Percentiles rank a stretch among this genome's conserved stretches.
phyloP scores from a whole-genome alignment of 192 early-diverging fungal genomes.

The Entomortierella parvispora region DNA sequence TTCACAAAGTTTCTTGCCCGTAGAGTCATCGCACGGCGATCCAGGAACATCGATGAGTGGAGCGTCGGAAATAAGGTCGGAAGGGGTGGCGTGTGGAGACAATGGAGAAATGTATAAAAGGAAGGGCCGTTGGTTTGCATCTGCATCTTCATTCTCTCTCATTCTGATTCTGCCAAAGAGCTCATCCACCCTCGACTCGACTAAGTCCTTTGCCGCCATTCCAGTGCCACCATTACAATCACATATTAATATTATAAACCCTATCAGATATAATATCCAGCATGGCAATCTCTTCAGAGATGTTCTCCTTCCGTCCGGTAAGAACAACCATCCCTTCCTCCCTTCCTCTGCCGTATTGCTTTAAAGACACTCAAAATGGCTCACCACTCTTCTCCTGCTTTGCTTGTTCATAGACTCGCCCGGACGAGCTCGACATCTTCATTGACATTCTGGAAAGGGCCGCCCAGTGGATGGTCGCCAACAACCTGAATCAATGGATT shows the following conservation, averaged over 20 bases:
- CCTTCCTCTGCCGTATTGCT: too few relatives aligned
- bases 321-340: background rate
- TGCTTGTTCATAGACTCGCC: constrained; percentile 8
- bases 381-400: background rate
- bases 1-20: too few relatives aligned
- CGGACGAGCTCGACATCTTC: constrained; percentile 41
- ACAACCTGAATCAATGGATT: constrained; percentile 48
- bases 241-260: too few relatives aligned
- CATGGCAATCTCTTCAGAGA: constrained; percentile 32
- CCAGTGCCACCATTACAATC: too few relatives aligned
- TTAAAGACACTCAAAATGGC: too few relatives aligned
- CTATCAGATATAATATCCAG: too few relatives aligned
- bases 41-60: background rate
- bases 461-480: constrained; percentile 45
- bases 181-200: background rate
- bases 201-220: too few relatives aligned
- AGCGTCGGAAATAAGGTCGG: background rate
- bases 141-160: background rate
- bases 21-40: too few relatives aligned
- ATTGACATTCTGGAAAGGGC: constrained; percentile 50
- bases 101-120: constrained; percentile 11
- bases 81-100: background rate
- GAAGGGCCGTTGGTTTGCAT: background rate
- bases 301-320: constrained; percentile 36
- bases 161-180: background rate